phyloP scores from a whole-genome alignment of 768 basidiomycete species.

The Rhodotorula babjevae region DNA sequence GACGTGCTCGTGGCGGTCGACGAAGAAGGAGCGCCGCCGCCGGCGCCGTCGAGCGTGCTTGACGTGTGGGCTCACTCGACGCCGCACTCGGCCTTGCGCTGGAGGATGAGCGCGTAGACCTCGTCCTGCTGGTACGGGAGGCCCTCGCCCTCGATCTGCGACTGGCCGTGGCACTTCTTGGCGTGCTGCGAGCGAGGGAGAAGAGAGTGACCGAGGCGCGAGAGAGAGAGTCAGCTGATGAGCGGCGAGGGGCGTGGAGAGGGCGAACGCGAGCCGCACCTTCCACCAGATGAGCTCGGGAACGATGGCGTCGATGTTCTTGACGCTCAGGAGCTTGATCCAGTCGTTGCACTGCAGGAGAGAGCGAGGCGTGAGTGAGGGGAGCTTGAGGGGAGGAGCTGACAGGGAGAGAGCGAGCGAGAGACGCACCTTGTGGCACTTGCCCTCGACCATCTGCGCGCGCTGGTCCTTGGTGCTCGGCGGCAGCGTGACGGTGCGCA shows the following conservation, averaged over 20 bases:
- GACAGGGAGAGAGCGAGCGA: too few species aligned
- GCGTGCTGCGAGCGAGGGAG: conserved; percentile 70
- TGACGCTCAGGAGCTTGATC: conserved; percentile 67
- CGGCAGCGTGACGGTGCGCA: conserved; percentile 53
- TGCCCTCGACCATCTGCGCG: conserved; percentile 60
- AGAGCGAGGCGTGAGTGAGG: not conserved
- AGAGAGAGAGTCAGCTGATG: not conserved
- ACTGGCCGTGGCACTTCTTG: conserved; percentile 65
- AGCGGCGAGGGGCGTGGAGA: too few species aligned
- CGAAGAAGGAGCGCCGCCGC: too few species aligned
- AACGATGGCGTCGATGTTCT: conserved; percentile 69
- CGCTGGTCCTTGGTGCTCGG: conserved; percentile 60
- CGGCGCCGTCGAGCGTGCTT: too few species aligned
- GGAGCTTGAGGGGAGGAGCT: not conserved
- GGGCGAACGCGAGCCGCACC: conserved; percentile 38
- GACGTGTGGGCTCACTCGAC: too few species aligned
- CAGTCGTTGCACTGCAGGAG: conserved; percentile 58
- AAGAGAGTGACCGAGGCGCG: too few species aligned
- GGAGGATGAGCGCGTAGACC: conserved; percentile 42
- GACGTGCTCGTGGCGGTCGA: too few species aligned
- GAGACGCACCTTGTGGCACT: conserved; percentile 58
- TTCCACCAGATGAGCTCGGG: conserved; percentile 60
- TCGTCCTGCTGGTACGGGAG: conserved; percentile 60
- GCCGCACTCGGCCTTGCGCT: conserved; percentile 17
- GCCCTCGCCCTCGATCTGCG: conserved; percentile 56